Conservation (phyloP, 306 rosid species). For the Vachellia collinsii region DNA sequence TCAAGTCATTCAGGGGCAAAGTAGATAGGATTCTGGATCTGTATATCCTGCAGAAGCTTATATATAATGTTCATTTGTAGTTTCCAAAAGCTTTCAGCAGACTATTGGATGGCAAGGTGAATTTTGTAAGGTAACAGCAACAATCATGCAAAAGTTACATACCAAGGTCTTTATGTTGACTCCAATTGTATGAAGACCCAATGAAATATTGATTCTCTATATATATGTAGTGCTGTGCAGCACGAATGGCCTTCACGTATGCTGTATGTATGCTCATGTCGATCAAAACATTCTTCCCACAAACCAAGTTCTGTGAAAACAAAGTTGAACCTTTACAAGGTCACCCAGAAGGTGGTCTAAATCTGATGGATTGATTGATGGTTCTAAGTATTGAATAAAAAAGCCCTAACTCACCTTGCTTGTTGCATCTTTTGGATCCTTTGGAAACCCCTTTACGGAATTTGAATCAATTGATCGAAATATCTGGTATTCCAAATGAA, state of each 20-base stretch:
- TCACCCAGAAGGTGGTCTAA: slow-evolving; percentile 13
- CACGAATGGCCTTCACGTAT: slow-evolving; percentile 90
- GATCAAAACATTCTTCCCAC: slow-evolving; percentile 93
- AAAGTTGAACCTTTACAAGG: slow-evolving; percentile 37
- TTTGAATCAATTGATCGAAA: slow-evolving; percentile 94
- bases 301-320: slow-evolving; percentile 74
- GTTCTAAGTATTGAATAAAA: slow-evolving; percentile 22
- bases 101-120: slow-evolving; percentile 1
- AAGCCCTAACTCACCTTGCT: slow-evolving; percentile 54
- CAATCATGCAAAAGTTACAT: slow-evolving; percentile 28
- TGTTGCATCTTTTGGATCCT: slow-evolving; percentile 81
- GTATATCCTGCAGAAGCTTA: slow-evolving; percentile 17
- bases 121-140: slow-evolving; percentile 33
- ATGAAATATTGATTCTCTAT: slow-evolving; percentile 96
- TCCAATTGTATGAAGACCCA: slow-evolving; percentile 94
- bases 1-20: slow-evolving; percentile 17
- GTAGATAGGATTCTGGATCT: not conserved
- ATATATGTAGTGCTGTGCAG: slow-evolving; percentile 94
- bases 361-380: slow-evolving; percentile 19
- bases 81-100: slow-evolving; percentile 25
- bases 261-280: slow-evolving; percentile 99
- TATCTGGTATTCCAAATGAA: slow-evolving; percentile 64
- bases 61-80: slow-evolving; percentile 8
- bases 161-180: slow-evolving; percentile 76
- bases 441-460: slow-evolving; percentile 86